Base-by-base conservation (phyloP, 2,329 filamentous ascomycete genomes). In the Fonsecaea erecta region DNA sequence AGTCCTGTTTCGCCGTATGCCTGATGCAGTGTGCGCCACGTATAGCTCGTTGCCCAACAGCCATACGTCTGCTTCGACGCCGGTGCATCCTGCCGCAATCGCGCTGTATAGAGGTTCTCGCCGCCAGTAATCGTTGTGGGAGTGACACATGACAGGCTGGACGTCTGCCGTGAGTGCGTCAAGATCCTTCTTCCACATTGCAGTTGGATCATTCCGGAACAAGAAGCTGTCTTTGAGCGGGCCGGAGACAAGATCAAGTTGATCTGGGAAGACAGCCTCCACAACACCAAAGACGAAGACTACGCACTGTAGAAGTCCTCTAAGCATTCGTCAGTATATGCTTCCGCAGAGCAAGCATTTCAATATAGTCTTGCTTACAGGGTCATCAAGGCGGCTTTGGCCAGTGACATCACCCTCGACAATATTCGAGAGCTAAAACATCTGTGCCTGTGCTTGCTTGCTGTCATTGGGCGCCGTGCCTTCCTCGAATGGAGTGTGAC, bases 91-190 rank as follows among this genome's bases (percentile, higher is more conserved):
- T 28, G 79, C 83, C 64, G 79, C 75, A 0, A 86, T 75, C 6
- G 84, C 84, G 32, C 82, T 81, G 71, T 80, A 84, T 0, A 86
- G 77, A 0, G 84, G 84, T 0, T 84, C 77, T 0, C 74, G 75
- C 9, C 83, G 81, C 83, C 82, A 85, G 73, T 86, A 86, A 72
- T 86, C 84, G 68, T 86, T 86, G 70, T 86, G 84, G 1, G 83
- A 85, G 69, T 86, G 84, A 63, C 83, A 85, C 35, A 75, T 77
- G 12, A 83, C 78, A 0, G 84, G 83, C 0, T 74, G 71, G 26
- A 84, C 79, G 63, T 82, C 81, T 26, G 77, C 78, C 2, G 82
- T 84, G 64, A 81, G 76, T 12, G n/a, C 21, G 9, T 52, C 21
- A 12, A 52, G 48, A 70, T 84, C 81, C 0, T 81, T 78, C 0